A percentile compares a stretch with the other conserved stretches of the same genome.
Conservation (phyloP, 495 filamentous ascomycete genomes). For the Penicillium riverlandense region DNA sequence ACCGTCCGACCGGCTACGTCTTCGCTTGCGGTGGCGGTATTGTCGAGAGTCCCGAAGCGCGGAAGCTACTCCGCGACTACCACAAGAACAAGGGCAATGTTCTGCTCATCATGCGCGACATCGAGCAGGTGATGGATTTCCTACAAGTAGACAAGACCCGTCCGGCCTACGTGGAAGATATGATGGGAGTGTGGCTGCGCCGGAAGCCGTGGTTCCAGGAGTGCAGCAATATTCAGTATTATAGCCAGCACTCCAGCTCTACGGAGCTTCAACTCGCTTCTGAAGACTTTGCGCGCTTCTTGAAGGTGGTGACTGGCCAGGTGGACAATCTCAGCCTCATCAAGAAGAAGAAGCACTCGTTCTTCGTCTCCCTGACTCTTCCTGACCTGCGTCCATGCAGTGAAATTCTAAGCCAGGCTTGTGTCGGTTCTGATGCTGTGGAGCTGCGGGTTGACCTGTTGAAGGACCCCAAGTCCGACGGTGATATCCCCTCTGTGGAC, state of each 20-base stretch:
- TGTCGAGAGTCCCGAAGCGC: slow-evolving; percentile 79
- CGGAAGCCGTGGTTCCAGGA: slow-evolving; percentile 86
- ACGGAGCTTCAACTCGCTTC: slow-evolving; percentile 51
- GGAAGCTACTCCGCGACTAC: slow-evolving; percentile 67
- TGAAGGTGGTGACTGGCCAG: slow-evolving; percentile 65
- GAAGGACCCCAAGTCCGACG: slow-evolving; percentile 55
- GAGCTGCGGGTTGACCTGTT: slow-evolving; percentile 92
- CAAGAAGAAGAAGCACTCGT: slow-evolving; percentile 67
- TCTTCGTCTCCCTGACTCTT: slow-evolving; percentile 87
- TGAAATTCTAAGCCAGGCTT: slow-evolving; percentile 60
- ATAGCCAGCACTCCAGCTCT: slow-evolving; percentile 59
- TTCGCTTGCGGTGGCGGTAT: slow-evolving; percentile 94
- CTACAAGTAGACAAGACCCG: slow-evolving; percentile 84
- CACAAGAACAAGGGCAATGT: slow-evolving; percentile 80
- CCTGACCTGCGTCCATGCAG: slow-evolving; percentile 60
- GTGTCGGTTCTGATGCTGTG: slow-evolving; percentile 85
- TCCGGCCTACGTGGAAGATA: slow-evolving; percentile 90
- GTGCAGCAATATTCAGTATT: slow-evolving; percentile 94
- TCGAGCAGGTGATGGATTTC: slow-evolving; percentile 82
- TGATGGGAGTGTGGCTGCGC: slow-evolving; percentile 85
- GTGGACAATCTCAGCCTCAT: slow-evolving; percentile 56
- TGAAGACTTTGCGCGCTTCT: slow-evolving; percentile 74
- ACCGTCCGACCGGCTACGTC: slow-evolving; percentile 67
- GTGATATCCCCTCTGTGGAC: slow-evolving; percentile 57
- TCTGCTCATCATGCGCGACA: slow-evolving; percentile 79